Evolutionary conservation across 2,329 filamentous ascomycete species (phyloP).

Genomic region (Dactylellina cionopaga): DNA sequence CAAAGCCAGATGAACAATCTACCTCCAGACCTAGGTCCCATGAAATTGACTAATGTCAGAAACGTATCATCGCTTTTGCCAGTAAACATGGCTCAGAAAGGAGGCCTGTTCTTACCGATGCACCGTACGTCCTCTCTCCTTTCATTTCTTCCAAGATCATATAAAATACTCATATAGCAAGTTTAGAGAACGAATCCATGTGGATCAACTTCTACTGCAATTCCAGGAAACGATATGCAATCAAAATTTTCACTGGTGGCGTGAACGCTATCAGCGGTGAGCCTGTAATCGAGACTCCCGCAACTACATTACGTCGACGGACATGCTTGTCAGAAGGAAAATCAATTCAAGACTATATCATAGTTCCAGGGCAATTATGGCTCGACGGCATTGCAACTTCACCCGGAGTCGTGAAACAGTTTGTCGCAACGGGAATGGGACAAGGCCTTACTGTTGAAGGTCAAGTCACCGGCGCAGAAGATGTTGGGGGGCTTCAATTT

Average conservation of each 20-base stretch:
- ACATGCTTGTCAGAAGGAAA: neutral
- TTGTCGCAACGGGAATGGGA: constrained; percentile 64
- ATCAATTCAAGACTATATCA: constrained; percentile 62
- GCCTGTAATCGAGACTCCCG: neutral
- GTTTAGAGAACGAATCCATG: constrained; percentile 61
- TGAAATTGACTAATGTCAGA: constrained; percentile 61
- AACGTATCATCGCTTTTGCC: constrained; percentile 60
- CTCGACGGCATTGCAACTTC: constrained; percentile 62
- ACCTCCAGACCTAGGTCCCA: constrained; percentile 60
- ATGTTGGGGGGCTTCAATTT: constrained; percentile 62
- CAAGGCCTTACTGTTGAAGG: constrained; percentile 63
- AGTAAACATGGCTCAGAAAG: constrained; percentile 60
- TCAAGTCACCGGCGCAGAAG: constrained; percentile 63
- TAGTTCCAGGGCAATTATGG: constrained; percentile 61
- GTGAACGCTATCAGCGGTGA: constrained; percentile 63
- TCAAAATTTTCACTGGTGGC: constrained; percentile 62
- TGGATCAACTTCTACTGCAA: constrained; percentile 60
- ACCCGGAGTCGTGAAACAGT: constrained; percentile 63
- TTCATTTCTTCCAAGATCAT: constrained; percentile 59
- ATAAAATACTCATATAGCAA: no score
- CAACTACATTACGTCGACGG: neutral
- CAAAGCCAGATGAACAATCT: constrained; percentile 57
- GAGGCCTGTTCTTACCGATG: constrained; percentile 65
- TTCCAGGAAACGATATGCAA: constrained; percentile 57
- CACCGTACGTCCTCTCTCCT: neutral